These are phyloP conservation scores for Crinitomyces ghanaensis DNA, from an alignment of 805 yeast genomes.

Conservation along the genomic window DNA sequence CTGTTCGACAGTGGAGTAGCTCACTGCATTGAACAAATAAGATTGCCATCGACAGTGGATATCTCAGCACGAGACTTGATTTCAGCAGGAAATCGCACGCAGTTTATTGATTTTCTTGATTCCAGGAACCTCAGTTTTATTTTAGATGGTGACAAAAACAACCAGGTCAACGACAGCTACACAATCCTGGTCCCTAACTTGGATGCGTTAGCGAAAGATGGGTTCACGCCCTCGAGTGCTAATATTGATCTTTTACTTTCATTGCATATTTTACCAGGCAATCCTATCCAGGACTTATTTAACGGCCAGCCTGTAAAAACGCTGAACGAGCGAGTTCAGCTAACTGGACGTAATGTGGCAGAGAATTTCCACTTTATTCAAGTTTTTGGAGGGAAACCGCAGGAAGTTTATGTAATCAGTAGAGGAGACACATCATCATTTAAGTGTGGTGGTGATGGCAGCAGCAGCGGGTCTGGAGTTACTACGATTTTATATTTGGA, in stretches of 20 bases:
- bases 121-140: slow-evolving; percentile 35
- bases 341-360: slow-evolving; percentile 13
- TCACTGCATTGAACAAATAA: slow-evolving; percentile 49
- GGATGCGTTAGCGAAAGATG: slow-evolving; percentile 38
- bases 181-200: slow-evolving; percentile 69
- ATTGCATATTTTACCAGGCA: slow-evolving; percentile 58
- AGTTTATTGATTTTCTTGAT: slow-evolving; percentile 37
- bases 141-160: slow-evolving; percentile 22
- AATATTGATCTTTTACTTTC: slow-evolving; percentile 44
- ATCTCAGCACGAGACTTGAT: slow-evolving; percentile 49
- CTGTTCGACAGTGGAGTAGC: slow-evolving; percentile 77
- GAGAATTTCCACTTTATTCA: slow-evolving; percentile 19
- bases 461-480: too few relatives aligned
- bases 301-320: slow-evolving; percentile 18
- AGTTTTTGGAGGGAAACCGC: slow-evolving; percentile 16
- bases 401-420: slow-evolving; percentile 15
- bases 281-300: slow-evolving; percentile 25
- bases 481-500: slow-evolving; percentile 25
- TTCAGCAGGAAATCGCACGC: slow-evolving; percentile 37
- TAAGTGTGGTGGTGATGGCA: slow-evolving; percentile 9
- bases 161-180: slow-evolving; percentile 29
- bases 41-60: slow-evolving; percentile 45
- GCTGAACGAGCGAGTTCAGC: slow-evolving; percentile 14
- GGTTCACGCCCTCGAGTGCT: slow-evolving; percentile 31
- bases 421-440: slow-evolving; percentile 18